Base-by-base conservation (phyloP, 306 rosid genomes). In the Purshia tridentata region DNA sequence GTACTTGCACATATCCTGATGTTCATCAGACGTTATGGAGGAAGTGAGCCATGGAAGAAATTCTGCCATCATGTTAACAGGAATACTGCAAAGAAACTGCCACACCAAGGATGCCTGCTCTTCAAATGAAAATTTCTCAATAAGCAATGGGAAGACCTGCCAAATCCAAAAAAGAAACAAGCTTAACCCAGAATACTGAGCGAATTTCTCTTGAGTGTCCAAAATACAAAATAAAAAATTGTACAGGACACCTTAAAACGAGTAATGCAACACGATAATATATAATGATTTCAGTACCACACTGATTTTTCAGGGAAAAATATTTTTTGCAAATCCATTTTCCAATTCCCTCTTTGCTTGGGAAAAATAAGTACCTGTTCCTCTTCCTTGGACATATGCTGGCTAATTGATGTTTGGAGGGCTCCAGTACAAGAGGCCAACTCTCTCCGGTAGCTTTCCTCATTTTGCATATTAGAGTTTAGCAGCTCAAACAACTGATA, bases 361-460 rank as follows among this genome's bases (percentile, higher is more conserved):
- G 29, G 7, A 12, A 62, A 72, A 70, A 66, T 7, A 49, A 72
- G 44, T 87, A 92, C 98, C 95, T 92, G 98, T 78, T 90, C 92
- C 86, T 92, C 98, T 85, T 92, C 96, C 88, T 92, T 92, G 5
- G 90, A 96, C 98, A 92, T 85, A 84, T 92, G 98, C 80, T 92
- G 96, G 88, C 88, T 87, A 74, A 92, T 81, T 51, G 98, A 87
- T 10, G 96, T 92, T 65, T 81, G 86, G 67, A 92, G 82, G 53
- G 94, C 98, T 72, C 92, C 95, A 0, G 95, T 87, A 76, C 95
- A 88, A 49, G 98, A 92, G 20, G 98, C 95, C 77, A 92, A 81
- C 85, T 88, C 98, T 82, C 92, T 88, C 55, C 88, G 78, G 74
- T 88, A 90, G 86, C 82, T 81, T 73, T 90, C 96, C 65, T 87